phyloP scores from a whole-genome alignment of 768 basidiomycete genomes.

The Kwoniella sp. region DNA sequence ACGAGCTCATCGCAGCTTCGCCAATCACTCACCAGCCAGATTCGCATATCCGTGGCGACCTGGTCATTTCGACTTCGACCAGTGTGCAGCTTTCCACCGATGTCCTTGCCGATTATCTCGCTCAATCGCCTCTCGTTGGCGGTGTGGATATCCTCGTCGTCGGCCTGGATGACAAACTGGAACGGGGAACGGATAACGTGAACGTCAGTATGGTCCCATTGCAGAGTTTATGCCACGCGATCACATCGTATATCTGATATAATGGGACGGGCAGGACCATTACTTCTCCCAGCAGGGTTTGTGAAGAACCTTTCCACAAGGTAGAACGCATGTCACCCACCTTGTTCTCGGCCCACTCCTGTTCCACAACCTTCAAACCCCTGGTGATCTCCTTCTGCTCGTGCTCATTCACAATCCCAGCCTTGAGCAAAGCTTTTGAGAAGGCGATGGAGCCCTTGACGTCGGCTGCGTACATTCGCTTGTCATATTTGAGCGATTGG shows the following conservation, averaged over 20 bases:
- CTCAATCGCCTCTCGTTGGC: slow-evolving; percentile 93
- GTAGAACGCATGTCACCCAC: slow-evolving; percentile 58
- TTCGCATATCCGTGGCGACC: slow-evolving; percentile 95
- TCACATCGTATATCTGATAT: too few species aligned
- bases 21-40: slow-evolving; percentile 75
- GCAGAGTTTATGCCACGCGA: neutral
- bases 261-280: too few species aligned
- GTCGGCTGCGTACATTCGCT: slow-evolving; percentile 89
- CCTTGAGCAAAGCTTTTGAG: slow-evolving; percentile 78
- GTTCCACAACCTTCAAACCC: slow-evolving; percentile 72
- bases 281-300: too few species aligned
- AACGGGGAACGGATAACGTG: neutral
- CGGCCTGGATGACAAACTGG: slow-evolving; percentile 75
- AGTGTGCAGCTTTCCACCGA: slow-evolving; percentile 95
- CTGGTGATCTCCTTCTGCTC: slow-evolving; percentile 70
- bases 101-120: slow-evolving; percentile 81
- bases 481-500: slow-evolving; percentile 91
- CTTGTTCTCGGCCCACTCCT: slow-evolving; percentile 80
- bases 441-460: slow-evolving; percentile 95
- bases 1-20: neutral
- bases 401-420: slow-evolving; percentile 73
- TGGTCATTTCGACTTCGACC: slow-evolving; percentile 97
- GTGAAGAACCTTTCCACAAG: too few species aligned
- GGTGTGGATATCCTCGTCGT: slow-evolving; percentile 98
- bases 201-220: neutral